Percentiles rank a stretch among this genome's conserved stretches.
These are phyloP conservation scores for Davidsoniella australis DNA, from an alignment of 2,329 filamentous ascomycete genomes.

Conservation along the genomic window DNA sequence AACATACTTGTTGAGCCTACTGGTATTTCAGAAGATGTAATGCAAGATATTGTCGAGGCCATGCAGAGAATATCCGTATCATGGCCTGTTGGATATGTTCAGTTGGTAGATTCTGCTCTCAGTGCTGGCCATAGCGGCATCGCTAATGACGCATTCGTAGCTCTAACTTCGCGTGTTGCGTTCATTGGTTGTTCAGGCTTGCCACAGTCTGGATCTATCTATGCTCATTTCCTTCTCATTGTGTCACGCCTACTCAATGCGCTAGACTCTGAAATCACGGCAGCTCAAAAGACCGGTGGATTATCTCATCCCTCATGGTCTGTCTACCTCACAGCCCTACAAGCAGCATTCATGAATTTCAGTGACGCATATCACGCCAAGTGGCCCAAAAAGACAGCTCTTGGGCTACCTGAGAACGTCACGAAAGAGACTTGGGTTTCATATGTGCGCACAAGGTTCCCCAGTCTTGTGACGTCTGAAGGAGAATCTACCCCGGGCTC, in stretches of 20 bases:
- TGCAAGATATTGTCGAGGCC: slow-evolving; percentile 26
- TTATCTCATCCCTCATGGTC: slow-evolving; percentile 8
- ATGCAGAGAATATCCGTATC: slow-evolving; percentile 23
- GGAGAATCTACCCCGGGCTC: neutral
- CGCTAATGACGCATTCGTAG: slow-evolving; percentile 18
- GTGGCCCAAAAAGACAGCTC: slow-evolving; percentile 10
- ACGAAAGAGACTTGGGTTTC: slow-evolving; percentile 17
- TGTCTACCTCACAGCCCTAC: slow-evolving; percentile 16
- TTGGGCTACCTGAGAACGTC: slow-evolving; percentile 12
- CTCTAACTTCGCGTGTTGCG: slow-evolving; percentile 27
- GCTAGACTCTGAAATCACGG: slow-evolving; percentile 4
- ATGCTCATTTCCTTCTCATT: slow-evolving; percentile 27
- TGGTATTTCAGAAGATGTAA: slow-evolving; percentile 21
- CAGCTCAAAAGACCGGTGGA: neutral
- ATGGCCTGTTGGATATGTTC: slow-evolving; percentile 21
- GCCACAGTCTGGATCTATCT: slow-evolving; percentile 17
- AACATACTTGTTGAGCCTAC: slow-evolving; percentile 17
- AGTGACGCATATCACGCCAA: slow-evolving; percentile 24
- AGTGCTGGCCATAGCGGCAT: neutral
- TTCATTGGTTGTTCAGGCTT: slow-evolving; percentile 32
- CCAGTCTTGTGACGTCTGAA: slow-evolving; percentile 16
- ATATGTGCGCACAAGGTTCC: slow-evolving; percentile 18
- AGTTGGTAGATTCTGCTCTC: slow-evolving; percentile 13
- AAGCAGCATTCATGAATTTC: slow-evolving; percentile 22
- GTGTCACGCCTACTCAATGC: slow-evolving; percentile 13